Conservation (phyloP, 2,329 filamentous ascomycete genomes). For the Aspergillus sp. region DNA sequence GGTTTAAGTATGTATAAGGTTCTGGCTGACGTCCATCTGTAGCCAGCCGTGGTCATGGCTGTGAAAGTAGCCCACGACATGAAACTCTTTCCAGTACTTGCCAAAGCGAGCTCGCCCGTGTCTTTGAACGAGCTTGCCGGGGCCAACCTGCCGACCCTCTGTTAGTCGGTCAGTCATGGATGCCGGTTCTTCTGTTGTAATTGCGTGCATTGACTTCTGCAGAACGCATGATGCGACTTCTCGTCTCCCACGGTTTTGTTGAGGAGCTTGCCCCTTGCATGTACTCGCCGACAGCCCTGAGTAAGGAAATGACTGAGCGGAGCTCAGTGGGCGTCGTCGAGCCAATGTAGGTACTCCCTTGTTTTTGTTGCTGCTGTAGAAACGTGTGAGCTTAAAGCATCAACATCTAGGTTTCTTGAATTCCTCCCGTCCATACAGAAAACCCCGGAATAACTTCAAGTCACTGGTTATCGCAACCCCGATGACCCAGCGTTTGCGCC, state of each 20-base stretch:
- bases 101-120: slow-evolving; percentile 7
- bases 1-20: not conserved
- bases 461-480: slow-evolving; percentile 10
- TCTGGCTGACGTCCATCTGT: not conserved
- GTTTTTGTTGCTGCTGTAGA: not conserved
- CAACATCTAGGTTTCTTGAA: slow-evolving; percentile 10
- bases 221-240: slow-evolving; percentile 16
- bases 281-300: slow-evolving; percentile 10
- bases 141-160: slow-evolving; percentile 12
- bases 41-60: slow-evolving; percentile 13
- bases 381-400: not conserved
- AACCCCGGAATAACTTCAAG: slow-evolving; percentile 11
- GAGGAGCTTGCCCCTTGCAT: slow-evolving; percentile 7
- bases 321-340: slow-evolving; percentile 10
- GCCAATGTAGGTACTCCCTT: slow-evolving; percentile 9
- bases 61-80: slow-evolving; percentile 13
- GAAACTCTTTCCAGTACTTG: slow-evolving; percentile 10
- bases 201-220: not conserved
- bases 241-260: slow-evolving; percentile 10
- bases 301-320: slow-evolving; percentile 11
- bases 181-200: not conserved
- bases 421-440: slow-evolving; percentile 13
- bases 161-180: slow-evolving; percentile 11
- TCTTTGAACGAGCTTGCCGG: slow-evolving; percentile 9
- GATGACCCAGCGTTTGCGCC: slow-evolving; percentile 7